phyloP scores from a whole-genome alignment of 2,329 filamentous ascomycete species.

The Aspergillus melleus region DNA sequence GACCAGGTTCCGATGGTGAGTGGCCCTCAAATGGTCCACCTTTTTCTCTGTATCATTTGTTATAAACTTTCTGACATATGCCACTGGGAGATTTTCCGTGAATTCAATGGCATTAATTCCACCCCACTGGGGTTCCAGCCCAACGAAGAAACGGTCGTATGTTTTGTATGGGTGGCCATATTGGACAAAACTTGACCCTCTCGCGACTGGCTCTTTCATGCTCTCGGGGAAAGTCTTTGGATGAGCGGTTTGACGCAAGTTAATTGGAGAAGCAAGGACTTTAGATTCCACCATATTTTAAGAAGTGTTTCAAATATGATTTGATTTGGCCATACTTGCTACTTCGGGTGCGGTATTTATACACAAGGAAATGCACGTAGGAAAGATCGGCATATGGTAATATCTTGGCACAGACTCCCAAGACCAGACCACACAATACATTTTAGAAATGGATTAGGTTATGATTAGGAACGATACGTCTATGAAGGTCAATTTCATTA shows the following conservation, averaged over 20 bases:
- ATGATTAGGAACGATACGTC: too few species aligned
- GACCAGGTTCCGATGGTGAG: constrained; percentile 7
- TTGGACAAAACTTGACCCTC: constrained; percentile 5
- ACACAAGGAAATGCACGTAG: too few species aligned
- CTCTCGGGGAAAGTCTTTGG: not conserved
- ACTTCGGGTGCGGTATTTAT: too few species aligned
- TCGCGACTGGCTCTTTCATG: not conserved
- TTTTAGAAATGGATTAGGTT: too few species aligned
- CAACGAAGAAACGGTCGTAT: constrained; percentile 11
- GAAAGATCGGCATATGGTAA: too few species aligned
- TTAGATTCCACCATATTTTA: not conserved
- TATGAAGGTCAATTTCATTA: too few species aligned
- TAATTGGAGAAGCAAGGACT: constrained; percentile 1
- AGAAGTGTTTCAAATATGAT: not conserved
- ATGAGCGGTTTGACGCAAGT: not conserved
- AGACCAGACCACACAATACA: too few species aligned
- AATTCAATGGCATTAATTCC: constrained; percentile 14
- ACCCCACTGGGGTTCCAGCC: constrained; percentile 7
- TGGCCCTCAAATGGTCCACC: constrained; percentile 1
- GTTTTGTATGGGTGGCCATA: constrained; percentile 8
- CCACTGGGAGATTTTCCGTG: constrained; percentile 3
- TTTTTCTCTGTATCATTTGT: not conserved
- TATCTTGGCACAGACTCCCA: too few species aligned
- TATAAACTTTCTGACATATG: constrained; percentile 4
- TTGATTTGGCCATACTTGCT: too few species aligned